Evolutionary conservation across 2,329 filamentous ascomycete species (phyloP).

Genomic region (Nemania bipapillata): DNA sequence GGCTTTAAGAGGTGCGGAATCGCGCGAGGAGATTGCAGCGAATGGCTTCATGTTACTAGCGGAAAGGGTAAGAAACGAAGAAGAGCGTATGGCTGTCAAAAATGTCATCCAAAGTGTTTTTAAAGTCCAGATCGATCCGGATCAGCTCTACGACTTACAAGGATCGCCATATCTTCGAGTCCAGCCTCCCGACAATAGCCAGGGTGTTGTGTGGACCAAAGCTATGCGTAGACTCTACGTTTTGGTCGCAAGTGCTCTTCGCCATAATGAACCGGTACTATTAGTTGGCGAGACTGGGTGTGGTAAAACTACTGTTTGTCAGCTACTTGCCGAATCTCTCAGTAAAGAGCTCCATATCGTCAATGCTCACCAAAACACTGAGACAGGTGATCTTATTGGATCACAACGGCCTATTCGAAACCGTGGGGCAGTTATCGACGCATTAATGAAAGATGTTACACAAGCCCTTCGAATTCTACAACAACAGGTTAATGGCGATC

Average conservation of each 20-base stretch:
- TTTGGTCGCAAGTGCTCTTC: constrained; percentile 84
- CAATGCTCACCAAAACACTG: constrained; percentile 97
- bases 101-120: constrained; percentile 89
- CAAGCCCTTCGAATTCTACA: constrained; percentile 58
- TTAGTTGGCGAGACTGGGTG: constrained; percentile 97
- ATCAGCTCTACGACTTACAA: constrained; percentile 74
- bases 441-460: constrained; percentile 71
- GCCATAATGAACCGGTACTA: constrained; percentile 91
- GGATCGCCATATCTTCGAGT: constrained; percentile 66
- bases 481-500: constrained; percentile 54
- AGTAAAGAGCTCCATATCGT: constrained; percentile 83
- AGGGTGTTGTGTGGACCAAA: constrained; percentile 89
- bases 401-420: constrained; percentile 93
- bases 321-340: constrained; percentile 85
- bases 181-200: constrained; percentile 60
- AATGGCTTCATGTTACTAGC: constrained; percentile 97
- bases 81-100: constrained; percentile 86
- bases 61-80: constrained; percentile 90
- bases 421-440: constrained; percentile 74
- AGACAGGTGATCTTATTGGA: constrained; percentile 96
- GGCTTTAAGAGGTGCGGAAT: constrained; percentile 86
- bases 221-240: constrained; percentile 93
- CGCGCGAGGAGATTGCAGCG: constrained; percentile 84
- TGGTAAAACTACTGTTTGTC: constrained; percentile 96
- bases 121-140: constrained; percentile 82